phyloP scores from a whole-genome alignment of 1,139 yeast genomes.

The Candida labiduridarum region DNA sequence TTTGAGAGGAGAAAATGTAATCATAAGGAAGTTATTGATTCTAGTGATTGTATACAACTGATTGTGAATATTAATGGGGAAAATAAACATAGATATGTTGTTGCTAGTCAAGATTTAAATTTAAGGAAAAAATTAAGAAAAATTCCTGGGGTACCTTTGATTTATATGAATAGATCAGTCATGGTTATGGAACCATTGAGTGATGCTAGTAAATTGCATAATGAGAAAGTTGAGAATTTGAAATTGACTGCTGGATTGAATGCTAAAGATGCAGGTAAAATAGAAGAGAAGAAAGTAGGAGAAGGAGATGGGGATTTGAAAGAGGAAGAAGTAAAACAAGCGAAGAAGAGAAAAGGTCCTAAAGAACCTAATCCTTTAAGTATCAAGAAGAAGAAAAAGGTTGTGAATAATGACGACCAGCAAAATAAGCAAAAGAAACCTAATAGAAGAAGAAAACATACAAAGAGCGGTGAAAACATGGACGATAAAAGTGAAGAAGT shows the following conservation, averaged over 20 bases:
- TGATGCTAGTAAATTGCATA: constrained; percentile 61
- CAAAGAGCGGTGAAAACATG: constrained; percentile 12
- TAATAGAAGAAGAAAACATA: constrained; percentile 44
- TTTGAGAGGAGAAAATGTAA: constrained; percentile 76
- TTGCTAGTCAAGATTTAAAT: constrained; percentile 78
- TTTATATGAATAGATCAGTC: constrained; percentile 86
- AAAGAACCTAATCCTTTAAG: constrained; percentile 84
- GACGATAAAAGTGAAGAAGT: constrained; percentile 7
- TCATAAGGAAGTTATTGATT: constrained; percentile 55
- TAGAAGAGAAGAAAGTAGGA: constrained; percentile 21
- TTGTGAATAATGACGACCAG: constrained; percentile 14
- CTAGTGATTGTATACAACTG: constrained; percentile 75
- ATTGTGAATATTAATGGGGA: constrained; percentile 71
- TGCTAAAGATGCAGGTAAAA: constrained; percentile 46
- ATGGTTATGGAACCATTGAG: constrained; percentile 96
- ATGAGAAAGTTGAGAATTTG: constrained; percentile 56
- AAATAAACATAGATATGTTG: constrained; percentile 87
- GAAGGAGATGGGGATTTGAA: constrained; percentile 21
- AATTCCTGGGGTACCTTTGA: constrained; percentile 87
- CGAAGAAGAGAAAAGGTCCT: constrained; percentile 65
- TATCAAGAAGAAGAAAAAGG: constrained; percentile 64
- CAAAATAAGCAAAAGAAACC: constrained; percentile 16
- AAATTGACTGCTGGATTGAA: constrained; percentile 82
- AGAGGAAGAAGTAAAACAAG: constrained; percentile 20
- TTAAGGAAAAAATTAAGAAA: constrained; percentile 68